A percentile compares a stretch with the other conserved stretches of the same genome.
phyloP scores from a whole-genome alignment of 495 filamentous ascomycete species.

The Talaromyces nanjingensis region DNA sequence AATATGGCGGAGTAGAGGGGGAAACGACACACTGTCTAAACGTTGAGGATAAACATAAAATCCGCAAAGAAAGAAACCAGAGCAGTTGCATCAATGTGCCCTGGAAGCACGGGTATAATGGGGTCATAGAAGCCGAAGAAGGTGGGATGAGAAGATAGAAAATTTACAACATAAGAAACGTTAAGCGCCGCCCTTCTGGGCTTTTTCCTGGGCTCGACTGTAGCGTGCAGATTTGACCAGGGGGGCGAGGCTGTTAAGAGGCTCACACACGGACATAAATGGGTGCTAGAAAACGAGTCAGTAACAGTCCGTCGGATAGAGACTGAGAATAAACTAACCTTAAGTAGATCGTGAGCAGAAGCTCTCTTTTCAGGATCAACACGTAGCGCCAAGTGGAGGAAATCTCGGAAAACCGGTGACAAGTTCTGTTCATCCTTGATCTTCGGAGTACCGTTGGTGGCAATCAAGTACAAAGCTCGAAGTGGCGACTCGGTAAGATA shows the following conservation, averaged over 20 bases:
- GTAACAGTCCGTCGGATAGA: neutral
- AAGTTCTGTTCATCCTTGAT: slow-evolving; percentile 90
- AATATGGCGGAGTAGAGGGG: neutral
- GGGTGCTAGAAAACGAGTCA: slow-evolving; percentile 57
- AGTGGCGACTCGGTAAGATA: slow-evolving; percentile 94
- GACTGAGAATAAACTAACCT: slow-evolving; percentile 46
- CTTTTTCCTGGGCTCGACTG: slow-evolving; percentile 78
- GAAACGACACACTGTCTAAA: slow-evolving; percentile 1
- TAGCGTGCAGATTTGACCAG: slow-evolving; percentile 79
- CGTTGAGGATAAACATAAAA: neutral
- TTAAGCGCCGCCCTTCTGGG: slow-evolving; percentile 49
- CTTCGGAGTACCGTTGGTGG: slow-evolving; percentile 89
- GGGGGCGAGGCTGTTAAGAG: slow-evolving; percentile 67
- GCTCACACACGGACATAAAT: slow-evolving; percentile 74
- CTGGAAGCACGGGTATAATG: slow-evolving; percentile 9
- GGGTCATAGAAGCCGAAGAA: slow-evolving; percentile 3
- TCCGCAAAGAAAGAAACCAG: neutral
- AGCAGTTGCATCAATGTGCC: slow-evolving; percentile 4
- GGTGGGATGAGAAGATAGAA: neutral
- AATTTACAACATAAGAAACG: slow-evolving; percentile 13
- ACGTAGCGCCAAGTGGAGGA: slow-evolving; percentile 82
- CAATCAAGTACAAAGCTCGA: slow-evolving; percentile 89
- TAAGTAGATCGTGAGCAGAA: slow-evolving; percentile 84
- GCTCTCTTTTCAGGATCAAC: slow-evolving; percentile 96
- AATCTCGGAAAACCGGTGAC: slow-evolving; percentile 77